Base-by-base conservation (phyloP, 2,329 filamentous ascomycete species). In the Diaporthe sp. region DNA sequence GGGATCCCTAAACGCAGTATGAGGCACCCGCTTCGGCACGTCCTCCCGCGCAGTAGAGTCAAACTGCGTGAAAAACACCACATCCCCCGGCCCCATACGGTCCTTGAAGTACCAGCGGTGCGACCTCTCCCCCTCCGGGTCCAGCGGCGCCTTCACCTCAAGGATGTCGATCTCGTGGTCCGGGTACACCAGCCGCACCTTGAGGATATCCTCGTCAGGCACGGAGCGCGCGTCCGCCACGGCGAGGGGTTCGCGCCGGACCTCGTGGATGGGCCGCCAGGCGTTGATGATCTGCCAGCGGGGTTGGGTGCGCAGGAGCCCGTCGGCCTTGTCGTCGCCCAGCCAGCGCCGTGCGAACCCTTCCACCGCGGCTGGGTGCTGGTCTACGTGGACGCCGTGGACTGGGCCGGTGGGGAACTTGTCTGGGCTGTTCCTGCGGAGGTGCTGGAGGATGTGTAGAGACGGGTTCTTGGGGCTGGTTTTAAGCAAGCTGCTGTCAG, bases 1-100 rank as follows among this genome's bases (percentile, higher is more conserved):
- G 2, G 84, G 82, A 79, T 91, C 86, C 65, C 84, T 83, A 82
- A 92, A 91, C 0, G 89, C 88, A 44, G 85, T 86, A 79, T 92
- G 90, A 44, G 89, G 87, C 25, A 88, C 86, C 25, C 89, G 82
- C 3, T 88, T 85, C 8, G 89, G 87, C 25, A 87, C 88, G 77
- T 85, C 85, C 49, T 81, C 80, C 79, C 88, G 86, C 8, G 86
- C 78, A 55, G 75, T 60, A 28, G 74, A 76, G 68, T 78, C 77
- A 31, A 77, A 77, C 75, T 77, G 77, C 61, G 76, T 78, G 74
- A 78, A 78, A 2, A 78, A 49, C 17, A 77, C 46, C 37, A 76
- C 76, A 61, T 78, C 77, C 22, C 73, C 49, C 2, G 77, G 77
- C 2, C 51, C 46, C 61, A 76, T 74, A 1, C 37, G 46, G 8